A percentile compares a stretch with the other conserved stretches of the same genome.
These are phyloP conservation scores for Pisolithus thermaeus DNA, from an alignment of 1,284 basidiomycete genomes.

Conservation along the genomic window DNA sequence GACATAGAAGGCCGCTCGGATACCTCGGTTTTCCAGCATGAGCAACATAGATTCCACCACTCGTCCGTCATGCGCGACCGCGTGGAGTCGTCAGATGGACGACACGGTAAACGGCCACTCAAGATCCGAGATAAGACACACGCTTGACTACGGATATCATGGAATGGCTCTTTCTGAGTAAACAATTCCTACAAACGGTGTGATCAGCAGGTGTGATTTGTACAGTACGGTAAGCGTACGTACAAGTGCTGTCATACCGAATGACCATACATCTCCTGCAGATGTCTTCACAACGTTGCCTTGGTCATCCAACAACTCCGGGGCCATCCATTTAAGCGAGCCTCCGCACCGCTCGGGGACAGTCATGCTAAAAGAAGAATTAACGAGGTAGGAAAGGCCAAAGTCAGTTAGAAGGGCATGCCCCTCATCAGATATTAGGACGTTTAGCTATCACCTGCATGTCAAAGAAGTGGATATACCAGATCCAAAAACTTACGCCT, in stretches of 20 bases:
- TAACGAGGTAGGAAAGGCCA: not conserved
- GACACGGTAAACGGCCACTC: not conserved
- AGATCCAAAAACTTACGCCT: not conserved
- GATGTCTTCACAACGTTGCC: not conserved
- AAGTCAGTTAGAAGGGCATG: not conserved
- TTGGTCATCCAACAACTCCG: not conserved
- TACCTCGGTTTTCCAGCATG: not conserved
- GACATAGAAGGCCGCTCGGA: not conserved
- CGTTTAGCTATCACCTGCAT: not conserved
- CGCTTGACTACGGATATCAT: conserved; percentile 21
- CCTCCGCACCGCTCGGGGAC: not conserved
- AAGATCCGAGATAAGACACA: not conserved
- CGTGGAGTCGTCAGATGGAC: not conserved
- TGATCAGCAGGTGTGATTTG: not conserved
- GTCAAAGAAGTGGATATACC: not conserved
- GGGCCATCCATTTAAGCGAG: not conserved
- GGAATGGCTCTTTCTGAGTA: not conserved
- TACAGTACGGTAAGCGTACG: not conserved
- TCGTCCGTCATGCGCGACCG: not conserved
- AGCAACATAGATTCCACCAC: not conserved
- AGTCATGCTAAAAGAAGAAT: not conserved
- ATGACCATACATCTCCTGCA: not conserved
- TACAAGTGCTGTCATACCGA: not conserved
- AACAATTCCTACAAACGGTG: not conserved
- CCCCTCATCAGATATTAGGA: not conserved